A percentile compares a stretch with the other conserved stretches of the same genome.
Evolutionary conservation across 345 rosid species (phyloP).

Genomic region (Mangifera indica): DNA sequence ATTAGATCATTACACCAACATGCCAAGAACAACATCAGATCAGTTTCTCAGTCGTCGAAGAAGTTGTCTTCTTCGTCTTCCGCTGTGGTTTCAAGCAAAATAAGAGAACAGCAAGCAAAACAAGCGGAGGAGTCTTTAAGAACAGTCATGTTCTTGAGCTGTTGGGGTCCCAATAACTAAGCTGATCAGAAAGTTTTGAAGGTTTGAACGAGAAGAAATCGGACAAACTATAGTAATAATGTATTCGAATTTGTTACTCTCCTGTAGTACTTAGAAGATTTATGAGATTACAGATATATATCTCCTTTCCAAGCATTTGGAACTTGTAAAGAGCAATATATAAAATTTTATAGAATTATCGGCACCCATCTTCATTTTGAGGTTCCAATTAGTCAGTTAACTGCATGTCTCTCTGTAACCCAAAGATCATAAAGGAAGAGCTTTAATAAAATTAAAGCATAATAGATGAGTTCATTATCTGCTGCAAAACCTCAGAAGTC

Average conservation of each 20-base stretch:
- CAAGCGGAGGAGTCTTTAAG: conserved; percentile 48
- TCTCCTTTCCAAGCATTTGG: conserved; percentile 21
- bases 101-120: conserved; percentile 11
- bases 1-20: conserved; percentile 43
- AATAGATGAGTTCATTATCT: too few relatives aligned
- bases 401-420: too few relatives aligned
- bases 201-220: not conserved
- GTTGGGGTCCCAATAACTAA: conserved; percentile 30
- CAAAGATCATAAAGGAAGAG: too few relatives aligned
- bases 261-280: not conserved
- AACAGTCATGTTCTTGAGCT: conserved; percentile 58
- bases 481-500: too few relatives aligned
- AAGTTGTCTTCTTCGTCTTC: conserved; percentile 42
- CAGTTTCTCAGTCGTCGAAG: conserved; percentile 42
- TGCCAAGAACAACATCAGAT: conserved; percentile 35
- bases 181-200: not conserved
- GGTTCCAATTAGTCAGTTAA: too few relatives aligned
- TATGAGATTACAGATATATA: not conserved
- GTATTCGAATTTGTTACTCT: not conserved
- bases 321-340: not conserved
- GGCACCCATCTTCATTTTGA: too few relatives aligned
- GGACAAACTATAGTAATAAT: not conserved
- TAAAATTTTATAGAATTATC: too few relatives aligned
- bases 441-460: too few relatives aligned
- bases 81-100: conserved; percentile 8